phyloP scores from a whole-genome alignment of 495 filamentous ascomycete genomes.

The Cercophora scortea region DNA sequence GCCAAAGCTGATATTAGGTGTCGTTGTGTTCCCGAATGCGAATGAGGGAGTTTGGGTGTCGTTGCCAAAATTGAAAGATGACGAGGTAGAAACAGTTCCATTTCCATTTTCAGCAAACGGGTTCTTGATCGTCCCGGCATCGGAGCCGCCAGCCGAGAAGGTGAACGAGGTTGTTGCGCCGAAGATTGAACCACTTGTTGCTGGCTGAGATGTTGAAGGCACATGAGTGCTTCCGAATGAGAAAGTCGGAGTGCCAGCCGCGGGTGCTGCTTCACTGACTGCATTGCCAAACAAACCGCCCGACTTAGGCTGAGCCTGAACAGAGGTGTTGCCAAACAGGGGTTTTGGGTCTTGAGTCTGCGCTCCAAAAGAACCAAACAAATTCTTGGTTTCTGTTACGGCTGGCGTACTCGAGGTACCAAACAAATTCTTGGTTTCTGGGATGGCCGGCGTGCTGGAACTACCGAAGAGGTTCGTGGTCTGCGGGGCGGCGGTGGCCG shows the following conservation, averaged over 20 bases:
- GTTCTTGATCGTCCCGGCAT: slow-evolving; percentile 28
- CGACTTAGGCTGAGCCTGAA: no score
- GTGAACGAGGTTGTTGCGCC: slow-evolving; percentile 27
- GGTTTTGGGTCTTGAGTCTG: slow-evolving; percentile 7
- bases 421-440: slow-evolving; percentile 8
- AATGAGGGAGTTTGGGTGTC: slow-evolving; percentile 16
- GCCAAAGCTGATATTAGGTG: slow-evolving; percentile 25
- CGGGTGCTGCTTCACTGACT: slow-evolving; percentile 6
- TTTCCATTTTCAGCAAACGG: slow-evolving; percentile 24
- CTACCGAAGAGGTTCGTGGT: slow-evolving; percentile 1
- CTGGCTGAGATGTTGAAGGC: slow-evolving; percentile 17
- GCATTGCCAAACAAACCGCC: not conserved
- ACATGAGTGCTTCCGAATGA: slow-evolving; percentile 22
- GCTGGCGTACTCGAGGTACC: slow-evolving; percentile 2
- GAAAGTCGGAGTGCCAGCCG: slow-evolving; percentile 12
- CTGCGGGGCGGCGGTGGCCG: not conserved
- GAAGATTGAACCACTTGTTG: slow-evolving; percentile 14
- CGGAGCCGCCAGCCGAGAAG: slow-evolving; percentile 27
- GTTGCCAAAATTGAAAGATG: slow-evolving; percentile 30
- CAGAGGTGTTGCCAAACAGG: slow-evolving; percentile 13
- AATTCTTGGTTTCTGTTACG: slow-evolving; percentile 3
- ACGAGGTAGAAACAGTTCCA: slow-evolving; percentile 21
- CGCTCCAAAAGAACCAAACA: no score
- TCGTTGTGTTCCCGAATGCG: slow-evolving; percentile 16
- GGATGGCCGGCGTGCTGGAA: not conserved